Conservation (phyloP, 495 filamentous ascomycete genomes). For the Daldinia grandis region DNA sequence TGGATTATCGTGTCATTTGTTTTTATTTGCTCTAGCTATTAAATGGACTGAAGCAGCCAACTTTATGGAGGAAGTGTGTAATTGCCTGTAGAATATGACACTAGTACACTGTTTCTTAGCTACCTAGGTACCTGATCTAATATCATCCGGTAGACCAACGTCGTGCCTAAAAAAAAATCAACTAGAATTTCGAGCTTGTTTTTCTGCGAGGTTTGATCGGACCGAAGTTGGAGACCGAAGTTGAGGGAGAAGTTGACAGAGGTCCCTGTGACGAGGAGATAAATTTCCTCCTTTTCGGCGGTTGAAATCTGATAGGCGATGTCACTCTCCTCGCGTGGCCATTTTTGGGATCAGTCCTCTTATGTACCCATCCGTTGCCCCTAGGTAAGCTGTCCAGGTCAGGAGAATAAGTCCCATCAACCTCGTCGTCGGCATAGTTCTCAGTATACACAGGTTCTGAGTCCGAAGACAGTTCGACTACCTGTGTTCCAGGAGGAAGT, state of each 20-base stretch:
- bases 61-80: background rate
- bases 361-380: slow-evolving; percentile 42
- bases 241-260: slow-evolving; percentile 3
- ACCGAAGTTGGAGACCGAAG: background rate
- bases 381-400: slow-evolving; percentile 30
- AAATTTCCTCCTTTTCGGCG: slow-evolving; percentile 6
- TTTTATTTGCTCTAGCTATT: background rate
- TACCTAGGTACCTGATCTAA: background rate
- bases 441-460: slow-evolving; percentile 50
- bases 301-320: slow-evolving; percentile 8
- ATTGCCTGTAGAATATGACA: too few species aligned
- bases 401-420: slow-evolving; percentile 51
- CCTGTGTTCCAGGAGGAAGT: slow-evolving; percentile 51
- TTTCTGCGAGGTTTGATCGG: slow-evolving; percentile 31
- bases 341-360: slow-evolving; percentile 9
- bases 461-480: slow-evolving; percentile 51
- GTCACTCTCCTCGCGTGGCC: slow-evolving; percentile 14
- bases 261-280: slow-evolving; percentile 28
- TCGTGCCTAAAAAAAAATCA: background rate
- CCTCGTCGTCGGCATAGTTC: slow-evolving; percentile 55
- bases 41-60: background rate
- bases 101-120: background rate
- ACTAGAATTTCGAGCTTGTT: slow-evolving; percentile 36
- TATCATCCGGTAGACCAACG: background rate
- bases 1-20: background rate